These are phyloP conservation scores for Syzygium jambos DNA, from an alignment of 345 rosid species.

Conservation along the genomic window DNA sequence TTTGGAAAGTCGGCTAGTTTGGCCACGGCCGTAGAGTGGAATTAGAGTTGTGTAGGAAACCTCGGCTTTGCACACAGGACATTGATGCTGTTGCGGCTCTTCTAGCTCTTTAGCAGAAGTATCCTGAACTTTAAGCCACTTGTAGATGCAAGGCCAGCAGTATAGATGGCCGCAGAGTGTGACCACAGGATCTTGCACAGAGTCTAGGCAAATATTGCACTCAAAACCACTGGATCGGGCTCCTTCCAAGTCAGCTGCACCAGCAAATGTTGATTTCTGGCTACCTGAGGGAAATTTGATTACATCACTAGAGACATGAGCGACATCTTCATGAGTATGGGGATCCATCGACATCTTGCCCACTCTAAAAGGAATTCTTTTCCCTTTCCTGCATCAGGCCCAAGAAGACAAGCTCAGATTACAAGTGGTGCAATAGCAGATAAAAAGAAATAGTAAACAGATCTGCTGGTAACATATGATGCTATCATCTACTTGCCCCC, in stretches of 20 bases:
- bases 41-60: conserved; percentile 56
- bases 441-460: background rate
- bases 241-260: conserved; percentile 13
- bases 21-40: conserved; percentile 81
- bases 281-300: conserved; percentile 19
- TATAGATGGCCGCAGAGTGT: conserved; percentile 90
- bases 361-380: background rate
- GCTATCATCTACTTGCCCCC: background rate
- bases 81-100: conserved; percentile 41
- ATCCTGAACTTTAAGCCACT: conserved; percentile 59
- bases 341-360: background rate
- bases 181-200: conserved; percentile 79
- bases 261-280: conserved; percentile 5
- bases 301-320: conserved; percentile 2
- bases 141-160: conserved; percentile 96
- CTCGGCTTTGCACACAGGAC: conserved; percentile 90
- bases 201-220: conserved; percentile 78
- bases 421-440: background rate
- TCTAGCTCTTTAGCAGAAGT: conserved; percentile 17
- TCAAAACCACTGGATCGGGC: conserved; percentile 34
- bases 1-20: conserved; percentile 15
- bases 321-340: background rate
- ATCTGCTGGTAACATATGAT: background rate
- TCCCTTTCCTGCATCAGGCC: background rate
- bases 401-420: background rate